phyloP scores from a whole-genome alignment of 805 yeast genomes.

The Spathaspora arborariae region DNA sequence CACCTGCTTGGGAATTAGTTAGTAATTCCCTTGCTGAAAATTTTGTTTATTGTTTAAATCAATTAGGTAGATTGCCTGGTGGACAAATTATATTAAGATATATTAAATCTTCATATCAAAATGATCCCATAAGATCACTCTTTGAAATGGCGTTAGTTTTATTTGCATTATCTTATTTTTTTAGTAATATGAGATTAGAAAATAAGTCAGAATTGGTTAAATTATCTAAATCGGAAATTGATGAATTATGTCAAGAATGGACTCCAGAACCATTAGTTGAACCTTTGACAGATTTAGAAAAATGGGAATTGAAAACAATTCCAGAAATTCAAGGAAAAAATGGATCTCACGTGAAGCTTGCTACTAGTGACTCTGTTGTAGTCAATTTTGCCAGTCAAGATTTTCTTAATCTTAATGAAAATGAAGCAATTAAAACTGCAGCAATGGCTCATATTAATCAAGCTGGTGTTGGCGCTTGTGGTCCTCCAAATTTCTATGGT shows the following conservation, averaged over 20 bases:
- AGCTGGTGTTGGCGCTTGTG: constrained; percentile 97
- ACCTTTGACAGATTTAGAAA: constrained; percentile 46
- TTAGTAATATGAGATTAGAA: constrained; percentile 72
- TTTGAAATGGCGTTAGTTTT: constrained; percentile 73
- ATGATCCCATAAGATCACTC: constrained; percentile 88
- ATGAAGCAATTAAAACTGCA: constrained; percentile 42
- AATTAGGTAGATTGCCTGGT: constrained; percentile 47
- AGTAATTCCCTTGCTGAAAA: constrained; percentile 28
- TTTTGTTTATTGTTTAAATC: constrained; percentile 33
- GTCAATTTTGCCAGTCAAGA: constrained; percentile 71
- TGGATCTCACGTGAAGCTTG: constrained; percentile 29
- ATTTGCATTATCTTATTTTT: constrained; percentile 81
- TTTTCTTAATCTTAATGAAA: constrained; percentile 58
- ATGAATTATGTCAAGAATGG: constrained; percentile 88
- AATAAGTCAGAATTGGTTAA: constrained; percentile 68
- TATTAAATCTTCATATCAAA: constrained; percentile 79
- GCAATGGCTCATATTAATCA: constrained; percentile 57
- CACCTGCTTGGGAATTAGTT: constrained; percentile 37
- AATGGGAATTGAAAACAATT: constrained; percentile 58
- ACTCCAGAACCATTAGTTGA: constrained; percentile 79
- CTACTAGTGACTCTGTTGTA: constrained; percentile 31
- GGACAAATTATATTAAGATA: constrained; percentile 62
- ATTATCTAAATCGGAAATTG: constrained; percentile 61
- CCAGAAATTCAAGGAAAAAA: constrained; percentile 63
- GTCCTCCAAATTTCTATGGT: constrained; percentile 97